Base-by-base conservation (phyloP, 768 basidiomycete species). In the Pholiota microspora region DNA sequence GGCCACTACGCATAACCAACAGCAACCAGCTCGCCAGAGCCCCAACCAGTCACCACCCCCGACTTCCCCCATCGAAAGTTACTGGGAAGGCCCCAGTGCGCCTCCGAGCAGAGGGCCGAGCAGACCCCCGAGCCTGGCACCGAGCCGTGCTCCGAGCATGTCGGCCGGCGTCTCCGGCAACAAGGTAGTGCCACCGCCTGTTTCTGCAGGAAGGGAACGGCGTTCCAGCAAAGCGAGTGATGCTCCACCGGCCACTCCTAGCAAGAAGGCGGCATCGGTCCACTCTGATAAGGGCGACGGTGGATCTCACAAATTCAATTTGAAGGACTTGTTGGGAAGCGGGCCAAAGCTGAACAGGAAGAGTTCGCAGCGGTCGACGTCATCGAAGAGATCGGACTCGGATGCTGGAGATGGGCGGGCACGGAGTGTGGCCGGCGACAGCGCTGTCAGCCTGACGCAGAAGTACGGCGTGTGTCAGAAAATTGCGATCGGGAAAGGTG, bases 381-480 rank as follows among this genome's bases (percentile, higher is more conserved):
- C 75, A 18, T 76, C 75, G 56, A 80, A 73, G 64, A 84, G 80
- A 68, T 89, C 87, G 28, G 88, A 89, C 69, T 89, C 83, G 46
- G 86, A 84, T 69, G 70, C 69, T 15, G 69, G 68, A 16, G 66
- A 60, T 56, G 72, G 67, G 32, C 65, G 60, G 53, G 62, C 68
- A 49, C 74, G 66, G 67, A 77, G 76, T 52, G 70, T 64, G 4
- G 71, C 69, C 8, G 79, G 78, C 2, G 78, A 78, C 46, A 79
- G 78, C 57, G 61, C 71, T 8, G 67, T 67, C 44, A 80, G 78
- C 55, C 62, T 80, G 59, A 72, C 89, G 34, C 86, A 94, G 72
- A 98, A 98, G 79, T 99, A 98, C 66, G 97, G 96, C 28, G 86
- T 97, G 10, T 98, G 95, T 70, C 93, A 95, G 76, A 93, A 92